Conservation (phyloP, 805 yeast species). For the Starmerella ratchasimensis region DNA sequence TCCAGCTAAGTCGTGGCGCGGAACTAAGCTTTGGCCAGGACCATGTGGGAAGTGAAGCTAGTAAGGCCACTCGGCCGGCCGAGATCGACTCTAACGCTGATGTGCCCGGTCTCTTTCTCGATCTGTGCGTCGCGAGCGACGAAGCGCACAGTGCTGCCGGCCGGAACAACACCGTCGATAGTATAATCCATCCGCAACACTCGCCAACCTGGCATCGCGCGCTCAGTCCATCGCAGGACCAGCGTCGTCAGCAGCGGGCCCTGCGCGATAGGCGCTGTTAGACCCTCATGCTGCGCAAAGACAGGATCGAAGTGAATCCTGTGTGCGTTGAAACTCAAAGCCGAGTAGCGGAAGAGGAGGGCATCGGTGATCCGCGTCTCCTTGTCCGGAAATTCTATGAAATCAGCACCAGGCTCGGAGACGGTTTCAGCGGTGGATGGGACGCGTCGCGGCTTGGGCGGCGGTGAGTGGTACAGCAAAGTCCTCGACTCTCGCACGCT, state of each 20-base stretch:
- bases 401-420: slow-evolving; percentile 13
- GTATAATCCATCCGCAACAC: no score
- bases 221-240: slow-evolving; percentile 38
- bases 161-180: no score
- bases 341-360: slow-evolving; percentile 50
- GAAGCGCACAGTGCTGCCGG: no score
- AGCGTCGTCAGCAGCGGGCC: slow-evolving; percentile 69
- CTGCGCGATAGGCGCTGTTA: slow-evolving; percentile 52
- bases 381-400: neutral
- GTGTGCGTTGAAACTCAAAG: slow-evolving; percentile 72
- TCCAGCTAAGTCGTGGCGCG: no score
- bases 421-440: neutral
- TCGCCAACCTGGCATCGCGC: no score
- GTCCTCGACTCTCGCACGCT: slow-evolving; percentile 41
- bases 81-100: no score
- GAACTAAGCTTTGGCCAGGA: no score
- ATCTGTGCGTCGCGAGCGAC: no score
- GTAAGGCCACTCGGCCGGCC: no score
- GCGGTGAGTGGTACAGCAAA: slow-evolving; percentile 42
- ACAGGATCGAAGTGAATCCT: slow-evolving; percentile 57
- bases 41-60: no score
- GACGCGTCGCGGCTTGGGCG: neutral
- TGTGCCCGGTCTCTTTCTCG: no score
- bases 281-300: slow-evolving; percentile 47
- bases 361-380: slow-evolving; percentile 27